Evolutionary conservation across 768 basidiomycete genomes (phyloP).

Genomic region (Serendipita indica): DNA sequence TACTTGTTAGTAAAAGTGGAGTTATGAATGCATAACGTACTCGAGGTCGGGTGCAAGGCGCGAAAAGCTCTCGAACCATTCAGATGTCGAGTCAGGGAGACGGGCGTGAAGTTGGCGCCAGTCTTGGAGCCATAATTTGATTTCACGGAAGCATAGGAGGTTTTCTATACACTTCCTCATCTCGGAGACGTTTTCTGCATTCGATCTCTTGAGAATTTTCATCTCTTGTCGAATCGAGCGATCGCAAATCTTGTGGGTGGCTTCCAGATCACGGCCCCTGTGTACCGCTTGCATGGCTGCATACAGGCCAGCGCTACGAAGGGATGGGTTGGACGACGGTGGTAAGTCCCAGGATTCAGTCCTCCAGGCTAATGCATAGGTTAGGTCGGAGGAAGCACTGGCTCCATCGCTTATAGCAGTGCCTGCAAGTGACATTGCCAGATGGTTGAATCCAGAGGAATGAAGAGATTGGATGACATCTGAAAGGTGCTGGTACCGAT

Average conservation of each 20-base stretch:
- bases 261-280: slow-evolving; percentile 46
- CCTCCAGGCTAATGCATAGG: slow-evolving; percentile 80
- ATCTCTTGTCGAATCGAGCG: slow-evolving; percentile 44
- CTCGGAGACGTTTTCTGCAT: slow-evolving; percentile 66
- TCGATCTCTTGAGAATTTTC: slow-evolving; percentile 44
- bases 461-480: slow-evolving; percentile 72
- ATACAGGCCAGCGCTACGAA: slow-evolving; percentile 52
- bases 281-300: slow-evolving; percentile 67
- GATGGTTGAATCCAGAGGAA: slow-evolving; percentile 74
- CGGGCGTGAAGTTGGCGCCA: neutral
- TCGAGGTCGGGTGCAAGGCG: slow-evolving; percentile 44
- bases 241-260: slow-evolving; percentile 37
- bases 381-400: slow-evolving; percentile 30
- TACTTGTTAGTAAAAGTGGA: neutral
- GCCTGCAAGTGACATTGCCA: slow-evolving; percentile 58
- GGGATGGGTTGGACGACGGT: slow-evolving; percentile 31
- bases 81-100: slow-evolving; percentile 13
- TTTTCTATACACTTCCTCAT: slow-evolving; percentile 53
- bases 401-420: slow-evolving; percentile 23
- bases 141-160: slow-evolving; percentile 69
- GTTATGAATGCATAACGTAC: slow-evolving; percentile 30
- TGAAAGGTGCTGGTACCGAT: neutral
- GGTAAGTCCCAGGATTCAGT: slow-evolving; percentile 94
- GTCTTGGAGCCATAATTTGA: slow-evolving; percentile 44
- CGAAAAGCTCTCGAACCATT: slow-evolving; percentile 31